Evolutionary conservation across 441 rosid genomes (phyloP).

Genomic region (Viola pubescens): DNA sequence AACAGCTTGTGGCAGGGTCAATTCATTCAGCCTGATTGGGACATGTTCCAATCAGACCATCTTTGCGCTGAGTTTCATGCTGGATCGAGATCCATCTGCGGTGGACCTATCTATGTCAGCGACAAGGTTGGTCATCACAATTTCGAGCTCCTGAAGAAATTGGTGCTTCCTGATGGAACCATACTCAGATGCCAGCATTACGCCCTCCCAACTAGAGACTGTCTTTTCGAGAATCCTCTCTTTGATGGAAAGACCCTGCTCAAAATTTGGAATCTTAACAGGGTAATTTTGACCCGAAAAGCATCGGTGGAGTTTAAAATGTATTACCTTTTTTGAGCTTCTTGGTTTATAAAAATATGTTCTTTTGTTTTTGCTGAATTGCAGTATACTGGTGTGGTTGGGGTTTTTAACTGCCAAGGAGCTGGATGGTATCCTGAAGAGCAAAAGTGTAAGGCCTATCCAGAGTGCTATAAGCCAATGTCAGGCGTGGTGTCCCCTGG

Average conservation of each 20-base stretch:
- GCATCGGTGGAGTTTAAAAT: neutral
- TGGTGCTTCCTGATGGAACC: neutral
- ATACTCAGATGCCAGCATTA: neutral
- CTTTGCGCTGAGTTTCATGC: neutral
- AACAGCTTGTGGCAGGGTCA: constrained; percentile 2
- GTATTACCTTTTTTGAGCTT: neutral
- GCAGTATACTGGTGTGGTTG: neutral
- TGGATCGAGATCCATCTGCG: neutral
- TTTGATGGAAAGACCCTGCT: neutral
- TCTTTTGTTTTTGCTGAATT: neutral
- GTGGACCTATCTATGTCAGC: neutral
- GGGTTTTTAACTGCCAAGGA: neutral
- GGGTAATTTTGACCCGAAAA: neutral
- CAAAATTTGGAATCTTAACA: neutral
- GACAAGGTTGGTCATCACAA: neutral
- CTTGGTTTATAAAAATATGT: neutral
- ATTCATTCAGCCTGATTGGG: constrained; percentile 1
- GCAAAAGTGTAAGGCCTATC: neutral
- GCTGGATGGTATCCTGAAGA: neutral
- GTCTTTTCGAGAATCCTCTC: neutral
- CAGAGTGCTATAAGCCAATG: neutral
- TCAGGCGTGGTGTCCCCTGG: neutral
- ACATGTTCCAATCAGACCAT: neutral
- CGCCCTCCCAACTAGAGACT: neutral
- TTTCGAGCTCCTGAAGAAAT: neutral